phyloP scores from a whole-genome alignment of 768 basidiomycete genomes.

The Favolaschia claudopus region DNA sequence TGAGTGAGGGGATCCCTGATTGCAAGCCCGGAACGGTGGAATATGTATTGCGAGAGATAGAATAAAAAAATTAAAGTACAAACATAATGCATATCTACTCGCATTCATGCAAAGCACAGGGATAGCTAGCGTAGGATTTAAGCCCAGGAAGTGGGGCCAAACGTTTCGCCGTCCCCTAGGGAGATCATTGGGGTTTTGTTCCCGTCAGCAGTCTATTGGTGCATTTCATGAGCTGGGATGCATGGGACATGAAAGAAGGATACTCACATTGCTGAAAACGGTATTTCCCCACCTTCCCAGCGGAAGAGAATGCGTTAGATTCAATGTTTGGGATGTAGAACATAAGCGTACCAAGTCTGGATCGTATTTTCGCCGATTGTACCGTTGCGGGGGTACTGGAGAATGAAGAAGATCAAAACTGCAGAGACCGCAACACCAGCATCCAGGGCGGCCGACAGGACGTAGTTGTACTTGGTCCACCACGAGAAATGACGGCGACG shows the following conservation, averaged over 20 bases:
- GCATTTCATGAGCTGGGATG: too few species aligned
- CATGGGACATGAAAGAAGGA: too few species aligned
- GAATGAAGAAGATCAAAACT: conserved; percentile 57
- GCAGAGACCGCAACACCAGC: conserved; percentile 57
- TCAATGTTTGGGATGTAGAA: too few species aligned
- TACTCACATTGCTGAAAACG: conserved; percentile 38
- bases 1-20: too few species aligned
- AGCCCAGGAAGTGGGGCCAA: neutral
- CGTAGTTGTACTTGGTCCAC: conserved; percentile 72
- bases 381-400: conserved; percentile 56
- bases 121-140: neutral
- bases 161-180: conserved; percentile 22
- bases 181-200: conserved; percentile 5
- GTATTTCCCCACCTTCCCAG: conserved; percentile 58
- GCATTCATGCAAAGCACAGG: neutral
- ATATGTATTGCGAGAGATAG: too few species aligned
- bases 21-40: too few species aligned
- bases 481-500: conserved; percentile 68
- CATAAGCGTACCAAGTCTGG: conserved; percentile 37
- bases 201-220: conserved; percentile 27
- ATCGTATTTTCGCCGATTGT: conserved; percentile 50
- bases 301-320: neutral
- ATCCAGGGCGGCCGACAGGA: conserved; percentile 60
- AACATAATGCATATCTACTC: too few species aligned
- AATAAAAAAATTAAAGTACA: too few species aligned